These are phyloP conservation scores for Penicillium griseofulvum DNA, from an alignment of 2,329 filamentous ascomycete genomes.

Conservation along the genomic window DNA sequence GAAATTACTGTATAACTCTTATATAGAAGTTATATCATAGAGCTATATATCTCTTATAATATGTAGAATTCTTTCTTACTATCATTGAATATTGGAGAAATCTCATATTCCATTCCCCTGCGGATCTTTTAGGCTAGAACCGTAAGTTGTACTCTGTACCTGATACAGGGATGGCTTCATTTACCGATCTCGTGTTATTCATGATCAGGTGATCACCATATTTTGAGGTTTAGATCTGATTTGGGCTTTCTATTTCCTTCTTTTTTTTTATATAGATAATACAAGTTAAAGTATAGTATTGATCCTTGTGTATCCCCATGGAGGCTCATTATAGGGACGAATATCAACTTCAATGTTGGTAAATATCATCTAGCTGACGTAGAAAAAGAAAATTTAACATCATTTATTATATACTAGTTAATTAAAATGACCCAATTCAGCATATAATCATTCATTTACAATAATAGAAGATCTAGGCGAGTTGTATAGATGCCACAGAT, in stretches of 20 bases:
- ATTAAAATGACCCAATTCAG: background rate
- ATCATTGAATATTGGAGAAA: background rate
- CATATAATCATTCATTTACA: background rate
- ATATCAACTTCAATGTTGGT: background rate
- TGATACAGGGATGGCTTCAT: background rate
- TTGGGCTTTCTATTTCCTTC: background rate
- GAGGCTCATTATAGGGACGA: background rate
- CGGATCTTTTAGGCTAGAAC: background rate
- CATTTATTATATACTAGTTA: no score
- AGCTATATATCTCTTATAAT: background rate
- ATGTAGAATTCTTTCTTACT: background rate
- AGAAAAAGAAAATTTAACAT: no score
- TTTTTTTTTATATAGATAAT: background rate
- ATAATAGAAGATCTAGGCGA: background rate
- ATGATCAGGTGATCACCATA: background rate
- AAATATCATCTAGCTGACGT: background rate
- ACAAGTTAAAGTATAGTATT: background rate
- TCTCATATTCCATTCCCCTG: background rate
- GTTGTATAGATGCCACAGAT: constrained; percentile 18
- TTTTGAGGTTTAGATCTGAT: background rate
- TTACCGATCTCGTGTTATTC: background rate
- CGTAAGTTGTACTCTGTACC: background rate
- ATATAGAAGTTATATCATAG: background rate
- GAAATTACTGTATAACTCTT: background rate
- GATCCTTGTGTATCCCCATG: background rate